These are phyloP conservation scores for Pistacia vera DNA, from an alignment of 345 rosid genomes.

Conservation along the genomic window DNA sequence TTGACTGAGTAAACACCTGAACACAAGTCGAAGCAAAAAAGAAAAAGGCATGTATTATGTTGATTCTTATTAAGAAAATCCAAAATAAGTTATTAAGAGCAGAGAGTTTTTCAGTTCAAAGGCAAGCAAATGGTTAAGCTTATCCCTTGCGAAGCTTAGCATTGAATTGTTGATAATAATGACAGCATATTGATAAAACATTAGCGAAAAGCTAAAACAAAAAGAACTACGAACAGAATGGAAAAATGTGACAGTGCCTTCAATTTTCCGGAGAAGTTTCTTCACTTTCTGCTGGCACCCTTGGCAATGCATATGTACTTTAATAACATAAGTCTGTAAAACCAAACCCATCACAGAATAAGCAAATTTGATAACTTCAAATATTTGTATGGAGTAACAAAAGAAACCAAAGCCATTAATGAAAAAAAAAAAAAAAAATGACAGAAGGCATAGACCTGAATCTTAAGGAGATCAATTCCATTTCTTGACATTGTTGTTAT, in stretches of 20 bases:
- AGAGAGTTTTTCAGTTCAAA: background rate
- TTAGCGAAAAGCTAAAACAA: background rate
- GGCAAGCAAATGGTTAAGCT: too few relatives aligned
- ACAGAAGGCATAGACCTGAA: slow-evolving; percentile 31
- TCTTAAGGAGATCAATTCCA: slow-evolving; percentile 38
- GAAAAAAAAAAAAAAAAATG: background rate
- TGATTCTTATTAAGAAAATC: background rate
- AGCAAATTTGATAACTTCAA: background rate
- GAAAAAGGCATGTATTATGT: too few relatives aligned
- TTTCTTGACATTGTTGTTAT: slow-evolving; percentile 36
- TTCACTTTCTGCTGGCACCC: slow-evolving; percentile 72
- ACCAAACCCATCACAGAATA: background rate
- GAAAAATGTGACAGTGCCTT: slow-evolving; percentile 39
- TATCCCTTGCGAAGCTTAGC: too few relatives aligned
- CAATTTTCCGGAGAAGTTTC: slow-evolving; percentile 68
- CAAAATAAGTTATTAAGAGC: background rate
- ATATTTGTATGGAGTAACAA: background rate
- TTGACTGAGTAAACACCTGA: slow-evolving; percentile 66
- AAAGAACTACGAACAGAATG: background rate
- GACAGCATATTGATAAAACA: background rate
- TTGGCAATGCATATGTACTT: slow-evolving; percentile 71
- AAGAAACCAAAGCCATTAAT: background rate
- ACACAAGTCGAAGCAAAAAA: slow-evolving; percentile 15
- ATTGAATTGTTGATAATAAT: too few relatives aligned
- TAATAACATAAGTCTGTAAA: slow-evolving; percentile 59